Conservation (phyloP, 176 grass and related monocot genomes). For the Oryza officinalis region DNA sequence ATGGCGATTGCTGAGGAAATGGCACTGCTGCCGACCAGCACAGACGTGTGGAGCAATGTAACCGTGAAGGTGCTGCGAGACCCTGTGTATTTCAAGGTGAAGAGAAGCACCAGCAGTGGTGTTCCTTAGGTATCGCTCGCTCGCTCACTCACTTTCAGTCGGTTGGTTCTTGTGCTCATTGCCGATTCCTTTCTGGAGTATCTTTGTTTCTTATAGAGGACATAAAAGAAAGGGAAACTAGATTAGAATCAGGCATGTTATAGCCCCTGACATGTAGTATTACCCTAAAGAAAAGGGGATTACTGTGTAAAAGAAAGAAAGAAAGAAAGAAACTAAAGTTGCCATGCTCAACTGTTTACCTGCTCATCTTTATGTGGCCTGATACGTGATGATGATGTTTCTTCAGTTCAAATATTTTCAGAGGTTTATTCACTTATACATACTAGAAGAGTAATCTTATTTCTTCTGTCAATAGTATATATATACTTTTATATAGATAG, state of each 20-base stretch:
- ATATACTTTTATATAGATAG: no score
- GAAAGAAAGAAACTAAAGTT: neutral
- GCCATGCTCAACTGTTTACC: neutral
- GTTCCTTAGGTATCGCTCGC: neutral
- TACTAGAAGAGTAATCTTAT: no score
- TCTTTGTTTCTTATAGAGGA: neutral
- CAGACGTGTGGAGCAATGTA: slow-evolving; percentile 59
- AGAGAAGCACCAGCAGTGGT: slow-evolving; percentile 25
- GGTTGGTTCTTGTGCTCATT: neutral
- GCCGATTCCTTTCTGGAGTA: neutral
- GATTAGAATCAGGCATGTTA: neutral
- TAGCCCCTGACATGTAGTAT: neutral
- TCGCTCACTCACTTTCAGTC: neutral
- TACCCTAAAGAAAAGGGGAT: neutral
- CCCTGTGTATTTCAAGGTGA: slow-evolving; percentile 61
- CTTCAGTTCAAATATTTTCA: neutral
- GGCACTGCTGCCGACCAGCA: slow-evolving; percentile 45
- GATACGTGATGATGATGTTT: no score
- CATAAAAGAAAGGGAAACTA: neutral
- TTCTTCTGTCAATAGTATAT: no score
- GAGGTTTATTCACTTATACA: neutral
- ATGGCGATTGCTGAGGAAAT: slow-evolving; percentile 78
- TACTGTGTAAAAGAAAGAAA: slow-evolving; percentile 3
- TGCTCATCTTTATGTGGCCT: neutral
- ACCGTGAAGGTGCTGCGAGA: slow-evolving; percentile 61